Base-by-base conservation (phyloP, 2,329 filamentous ascomycete species). In the Sordariomycetes sp. region DNA sequence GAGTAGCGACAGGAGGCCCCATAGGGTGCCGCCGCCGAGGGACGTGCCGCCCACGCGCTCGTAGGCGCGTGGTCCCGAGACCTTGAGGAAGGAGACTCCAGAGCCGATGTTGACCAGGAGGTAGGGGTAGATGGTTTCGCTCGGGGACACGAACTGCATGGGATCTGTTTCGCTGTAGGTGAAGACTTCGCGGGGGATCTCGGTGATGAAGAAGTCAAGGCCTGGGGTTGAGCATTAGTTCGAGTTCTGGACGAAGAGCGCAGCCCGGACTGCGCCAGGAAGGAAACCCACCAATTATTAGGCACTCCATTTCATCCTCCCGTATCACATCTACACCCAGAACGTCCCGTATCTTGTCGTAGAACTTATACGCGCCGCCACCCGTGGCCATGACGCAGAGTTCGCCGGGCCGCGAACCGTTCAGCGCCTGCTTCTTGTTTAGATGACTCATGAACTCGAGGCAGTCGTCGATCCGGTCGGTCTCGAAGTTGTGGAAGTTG, bases 301-400 rank as follows among this genome's bases (percentile, higher is more conserved):
- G 76, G 69, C 94, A 99, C 71, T 96, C 91, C 94, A 99, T 99
- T 74, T 99, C 94, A 67, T 99, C 94, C 72, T 97, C 94, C 51
- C 91, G 80, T 66, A 92, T 77, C 22, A 99, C 91, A 68, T 97
- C 88, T 1, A 96, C 89, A 16, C 89, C 89, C 55, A 99, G 76
- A 4, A 87, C 85, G 61, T 93, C 83, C 68, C 85, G 86, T 65
- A 99, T 90, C 71, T 85, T 87, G 70, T 97, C 91, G 71, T 97
- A 97, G 74, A 89, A 99, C 71, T 97, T 97, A 79, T 89, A 97
- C 5, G 94, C 92, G 22, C 94, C 94, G 32, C 94, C 94, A 6
- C 94, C 94, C 0, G 94, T 99, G 2, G 94, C 94, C 85, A 97
- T 95, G 62, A 99, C 87, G 67, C 88, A 94, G 52, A 99, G 74